Evolutionary conservation across 2,329 filamentous ascomycete species (phyloP), one percentile per base, ranked within the genome.

Genomic region (Clonostachys solani): DNA sequence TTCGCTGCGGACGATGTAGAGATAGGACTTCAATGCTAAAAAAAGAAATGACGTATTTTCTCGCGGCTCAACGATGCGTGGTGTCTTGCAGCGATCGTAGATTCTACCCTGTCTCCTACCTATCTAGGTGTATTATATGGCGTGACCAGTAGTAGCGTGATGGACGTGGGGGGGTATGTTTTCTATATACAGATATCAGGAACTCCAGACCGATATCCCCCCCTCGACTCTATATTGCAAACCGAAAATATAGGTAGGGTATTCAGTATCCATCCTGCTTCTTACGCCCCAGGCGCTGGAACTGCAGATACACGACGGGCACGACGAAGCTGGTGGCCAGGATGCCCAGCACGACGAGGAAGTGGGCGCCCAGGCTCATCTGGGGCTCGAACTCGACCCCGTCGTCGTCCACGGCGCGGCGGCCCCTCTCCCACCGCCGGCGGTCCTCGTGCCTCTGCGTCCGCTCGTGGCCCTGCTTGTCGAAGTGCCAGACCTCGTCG

Each of bases 401-500:
- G 48, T 63, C 53, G 29, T 65, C 61, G 12, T 57, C 73, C 60
- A 56, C 74, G 62, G 56, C 77, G 60, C 61, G 56, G 35, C 59
- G 59, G 40, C 60, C 59, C 15, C 71, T 50, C 42, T 55, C 51
- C 56, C 57, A 62, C 17, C 68, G 64, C 6, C 73, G 64, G 40
- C 69, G 64, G 53, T 88, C 80, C 56, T 87, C 75, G 34, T 77
- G 72, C 44, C 78, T 73, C 53, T 95, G 89, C 49, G 89, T 95
- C 51, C 81, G 75, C 56, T 83, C 81, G 66, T 96, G 92, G 10
- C 78, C 75, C 40, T 69, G 73, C 38, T 80, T 78, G 68, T 97
- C 86, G 56, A 96, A 99, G 68, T 96, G 88, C 54, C 83, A 81
- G 33, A 90, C 73, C 34, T 83, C 74, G 47, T 80, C 71, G 33